These are phyloP conservation scores for Ceratocystis lukuohia DNA, from an alignment of 2,329 filamentous ascomycete genomes.

Conservation along the genomic window DNA sequence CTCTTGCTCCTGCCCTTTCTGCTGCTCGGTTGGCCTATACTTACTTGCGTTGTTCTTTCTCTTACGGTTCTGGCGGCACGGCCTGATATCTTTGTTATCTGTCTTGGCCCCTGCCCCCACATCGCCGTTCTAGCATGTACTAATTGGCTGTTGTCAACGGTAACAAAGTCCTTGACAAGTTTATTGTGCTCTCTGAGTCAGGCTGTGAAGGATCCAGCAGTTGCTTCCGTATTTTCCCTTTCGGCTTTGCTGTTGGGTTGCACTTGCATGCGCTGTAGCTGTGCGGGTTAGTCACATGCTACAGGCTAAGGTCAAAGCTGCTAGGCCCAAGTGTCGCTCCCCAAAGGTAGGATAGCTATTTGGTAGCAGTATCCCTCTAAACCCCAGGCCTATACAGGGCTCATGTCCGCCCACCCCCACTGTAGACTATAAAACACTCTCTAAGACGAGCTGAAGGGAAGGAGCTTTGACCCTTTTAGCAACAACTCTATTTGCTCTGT, in stretches of 20 bases:
- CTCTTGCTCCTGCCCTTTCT: too few species aligned
- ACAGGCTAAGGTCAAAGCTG: not conserved
- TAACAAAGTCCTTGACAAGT: not conserved
- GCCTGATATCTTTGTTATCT: too few species aligned
- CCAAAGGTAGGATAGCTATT: too few species aligned
- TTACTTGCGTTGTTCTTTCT: too few species aligned
- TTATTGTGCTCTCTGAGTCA: conserved; percentile 3
- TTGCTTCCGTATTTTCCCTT: conserved; percentile 8
- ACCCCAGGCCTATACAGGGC: not conserved
- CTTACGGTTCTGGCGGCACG: too few species aligned
- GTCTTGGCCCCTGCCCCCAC: too few species aligned
- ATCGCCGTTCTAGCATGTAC: too few species aligned
- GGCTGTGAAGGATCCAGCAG: not conserved
- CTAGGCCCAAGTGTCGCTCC: too few species aligned
- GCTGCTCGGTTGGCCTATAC: too few species aligned
- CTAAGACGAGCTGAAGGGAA: not conserved
- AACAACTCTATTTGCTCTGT: not conserved
- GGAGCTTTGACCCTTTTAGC: not conserved
- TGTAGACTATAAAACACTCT: not conserved
- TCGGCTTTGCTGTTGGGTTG: not conserved
- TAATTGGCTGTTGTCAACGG: too few species aligned
- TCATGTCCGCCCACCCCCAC: not conserved
- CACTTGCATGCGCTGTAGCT: not conserved
- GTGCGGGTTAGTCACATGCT: not conserved
- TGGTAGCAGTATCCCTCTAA: not conserved